A percentile compares a stretch with the other conserved stretches of the same genome.
phyloP scores from a whole-genome alignment of 257 asterid species.

The Verbascum thapsus region DNA sequence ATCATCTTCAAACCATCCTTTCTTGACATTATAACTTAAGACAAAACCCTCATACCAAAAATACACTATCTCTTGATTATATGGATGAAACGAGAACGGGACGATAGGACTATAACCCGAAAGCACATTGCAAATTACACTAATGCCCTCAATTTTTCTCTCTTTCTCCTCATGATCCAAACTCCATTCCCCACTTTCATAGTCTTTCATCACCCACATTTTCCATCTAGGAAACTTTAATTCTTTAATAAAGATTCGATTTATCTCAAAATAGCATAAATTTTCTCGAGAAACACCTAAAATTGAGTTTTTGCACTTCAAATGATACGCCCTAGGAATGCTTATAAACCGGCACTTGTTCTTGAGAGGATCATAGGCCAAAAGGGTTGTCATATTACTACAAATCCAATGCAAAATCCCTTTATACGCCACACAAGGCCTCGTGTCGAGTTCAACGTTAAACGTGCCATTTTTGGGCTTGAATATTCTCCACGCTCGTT shows the following conservation, averaged over 20 bases:
- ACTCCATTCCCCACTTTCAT: slow-evolving; percentile 29
- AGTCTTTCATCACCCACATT: slow-evolving; percentile 37
- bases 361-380: slow-evolving; percentile 29
- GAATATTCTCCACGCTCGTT: slow-evolving; percentile 23
- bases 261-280: slow-evolving; percentile 33
- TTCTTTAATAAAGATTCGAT: slow-evolving; percentile 11
- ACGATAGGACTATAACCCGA: slow-evolving; percentile 29
- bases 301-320: slow-evolving; percentile 28
- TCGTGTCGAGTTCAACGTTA: slow-evolving; percentile 24
- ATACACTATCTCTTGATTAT: slow-evolving; percentile 18
- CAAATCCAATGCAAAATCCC: slow-evolving; percentile 36
- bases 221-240: slow-evolving; percentile 35
- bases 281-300: slow-evolving; percentile 33
- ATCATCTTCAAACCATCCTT: slow-evolving; percentile 37
- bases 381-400: slow-evolving; percentile 24
- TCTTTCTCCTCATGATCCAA: slow-evolving; percentile 25
- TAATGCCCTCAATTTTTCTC: slow-evolving; percentile 19
- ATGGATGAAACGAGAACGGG: slow-evolving; percentile 34
- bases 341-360: slow-evolving; percentile 24
- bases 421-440: slow-evolving; percentile 28
- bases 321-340: slow-evolving; percentile 22
- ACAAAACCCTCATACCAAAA: slow-evolving; percentile 31
- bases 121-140: slow-evolving; percentile 17
- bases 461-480: background rate
- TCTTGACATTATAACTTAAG: slow-evolving; percentile 29